A percentile compares a stretch with the other conserved stretches of the same genome.
These are phyloP conservation scores for Pichia sp. DNA, from an alignment of 1,139 yeast species.

Conservation along the genomic window DNA sequence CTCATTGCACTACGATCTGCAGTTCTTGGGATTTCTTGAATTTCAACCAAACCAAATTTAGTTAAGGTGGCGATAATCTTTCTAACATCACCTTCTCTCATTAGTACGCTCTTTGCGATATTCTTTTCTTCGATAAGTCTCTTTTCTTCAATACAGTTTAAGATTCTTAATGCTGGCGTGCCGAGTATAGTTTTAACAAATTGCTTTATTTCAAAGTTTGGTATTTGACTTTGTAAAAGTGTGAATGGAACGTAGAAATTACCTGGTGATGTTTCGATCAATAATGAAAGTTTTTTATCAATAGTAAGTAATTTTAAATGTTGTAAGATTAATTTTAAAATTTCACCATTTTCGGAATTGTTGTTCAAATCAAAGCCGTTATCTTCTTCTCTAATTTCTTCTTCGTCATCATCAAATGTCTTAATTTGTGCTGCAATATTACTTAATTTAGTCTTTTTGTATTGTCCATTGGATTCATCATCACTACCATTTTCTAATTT, in stretches of 20 bases:
- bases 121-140: constrained; percentile 82
- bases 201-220: constrained; percentile 46
- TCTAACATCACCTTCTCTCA: constrained; percentile 76
- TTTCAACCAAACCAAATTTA: constrained; percentile 59
- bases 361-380: constrained; percentile 13
- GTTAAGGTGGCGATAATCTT: constrained; percentile 56
- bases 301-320: constrained; percentile 53
- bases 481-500: constrained; percentile 16
- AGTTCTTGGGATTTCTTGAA: constrained; percentile 92
- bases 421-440: constrained; percentile 17
- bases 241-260: constrained; percentile 45
- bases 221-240: constrained; percentile 44
- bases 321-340: constrained; percentile 33
- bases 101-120: constrained; percentile 70
- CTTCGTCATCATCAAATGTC: constrained; percentile 32
- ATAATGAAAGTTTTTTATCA: constrained; percentile 45
- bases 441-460: constrained; percentile 28
- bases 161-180: constrained; percentile 25
- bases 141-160: constrained; percentile 41
- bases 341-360: constrained; percentile 17
- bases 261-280: constrained; percentile 44
- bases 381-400: constrained; percentile 27
- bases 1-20: constrained; percentile 91
- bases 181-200: constrained; percentile 30
- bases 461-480: constrained; percentile 5